Conservation (phyloP, 345 rosid genomes). For the Salix udensis region DNA sequence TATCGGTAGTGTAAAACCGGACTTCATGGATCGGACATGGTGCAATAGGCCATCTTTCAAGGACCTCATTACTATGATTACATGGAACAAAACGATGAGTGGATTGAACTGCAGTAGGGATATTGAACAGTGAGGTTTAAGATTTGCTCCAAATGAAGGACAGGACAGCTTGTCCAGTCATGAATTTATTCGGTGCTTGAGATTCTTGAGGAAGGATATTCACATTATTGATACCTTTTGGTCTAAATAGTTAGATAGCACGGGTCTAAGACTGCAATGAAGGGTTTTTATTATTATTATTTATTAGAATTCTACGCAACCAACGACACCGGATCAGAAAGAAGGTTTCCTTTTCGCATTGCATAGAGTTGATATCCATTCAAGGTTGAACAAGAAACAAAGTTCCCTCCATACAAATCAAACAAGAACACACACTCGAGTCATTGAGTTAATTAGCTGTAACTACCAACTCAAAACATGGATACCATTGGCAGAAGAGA, state of each 20-base stretch:
- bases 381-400: neutral
- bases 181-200: too few relatives aligned
- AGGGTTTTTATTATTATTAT: too few relatives aligned
- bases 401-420: neutral
- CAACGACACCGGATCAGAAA: neutral
- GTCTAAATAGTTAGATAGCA: too few relatives aligned
- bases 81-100: neutral
- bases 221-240: too few relatives aligned
- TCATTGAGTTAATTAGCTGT: neutral
- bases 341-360: neutral
- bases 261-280: too few relatives aligned
- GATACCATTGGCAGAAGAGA: neutral
- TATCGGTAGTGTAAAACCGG: constrained; percentile 32
- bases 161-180: too few relatives aligned
- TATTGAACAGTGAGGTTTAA: neutral
- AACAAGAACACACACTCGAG: neutral
- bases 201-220: too few relatives aligned
- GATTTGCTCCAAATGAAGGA: neutral
- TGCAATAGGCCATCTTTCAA: constrained; percentile 36
- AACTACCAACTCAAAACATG: neutral
- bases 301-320: too few relatives aligned
- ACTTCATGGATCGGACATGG: constrained; percentile 34
- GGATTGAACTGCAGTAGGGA: neutral
- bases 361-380: neutral
- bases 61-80: constrained; percentile 27